Conservation (phyloP, 352 stramenopile genomes). For the Globisporangium splendens region DNA sequence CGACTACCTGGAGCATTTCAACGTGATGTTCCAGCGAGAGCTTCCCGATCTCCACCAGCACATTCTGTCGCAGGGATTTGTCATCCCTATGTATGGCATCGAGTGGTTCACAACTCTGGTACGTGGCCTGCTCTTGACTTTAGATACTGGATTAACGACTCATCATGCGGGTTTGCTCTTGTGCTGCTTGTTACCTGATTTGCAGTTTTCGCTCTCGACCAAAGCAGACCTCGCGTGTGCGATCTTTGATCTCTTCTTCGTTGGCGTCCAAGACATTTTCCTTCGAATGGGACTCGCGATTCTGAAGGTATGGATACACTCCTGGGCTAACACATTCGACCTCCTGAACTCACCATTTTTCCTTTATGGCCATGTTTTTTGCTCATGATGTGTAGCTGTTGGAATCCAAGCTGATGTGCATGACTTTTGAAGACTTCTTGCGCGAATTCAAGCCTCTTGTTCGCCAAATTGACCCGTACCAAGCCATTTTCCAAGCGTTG, state of each 20-base stretch:
- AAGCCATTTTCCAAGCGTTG: conserved; percentile 62
- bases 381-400: conserved; percentile 25
- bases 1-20: conserved; percentile 81
- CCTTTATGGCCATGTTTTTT: not conserved
- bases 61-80: conserved; percentile 62
- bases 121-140: not conserved
- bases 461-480: conserved; percentile 71
- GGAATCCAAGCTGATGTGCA: conserved; percentile 79
- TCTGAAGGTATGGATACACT: conserved; percentile 39
- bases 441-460: conserved; percentile 80
- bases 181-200: not conserved
- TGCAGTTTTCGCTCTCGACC: conserved; percentile 76
- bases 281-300: conserved; percentile 75
- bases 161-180: not conserved
- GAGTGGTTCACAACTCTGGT: conserved; percentile 88
- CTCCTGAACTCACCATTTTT: too few relatives aligned
- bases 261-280: conserved; percentile 77
- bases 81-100: conserved; percentile 80
- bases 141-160: not conserved
- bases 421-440: conserved; percentile 81
- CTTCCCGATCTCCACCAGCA: conserved; percentile 68
- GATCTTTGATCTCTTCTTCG: conserved; percentile 85
- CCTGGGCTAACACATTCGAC: too few relatives aligned
- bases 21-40: conserved; percentile 61
- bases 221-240: conserved; percentile 78